Base-by-base conservation (phyloP, 192 early-diverging fungal genomes). In the Coemansia sp. region DNA sequence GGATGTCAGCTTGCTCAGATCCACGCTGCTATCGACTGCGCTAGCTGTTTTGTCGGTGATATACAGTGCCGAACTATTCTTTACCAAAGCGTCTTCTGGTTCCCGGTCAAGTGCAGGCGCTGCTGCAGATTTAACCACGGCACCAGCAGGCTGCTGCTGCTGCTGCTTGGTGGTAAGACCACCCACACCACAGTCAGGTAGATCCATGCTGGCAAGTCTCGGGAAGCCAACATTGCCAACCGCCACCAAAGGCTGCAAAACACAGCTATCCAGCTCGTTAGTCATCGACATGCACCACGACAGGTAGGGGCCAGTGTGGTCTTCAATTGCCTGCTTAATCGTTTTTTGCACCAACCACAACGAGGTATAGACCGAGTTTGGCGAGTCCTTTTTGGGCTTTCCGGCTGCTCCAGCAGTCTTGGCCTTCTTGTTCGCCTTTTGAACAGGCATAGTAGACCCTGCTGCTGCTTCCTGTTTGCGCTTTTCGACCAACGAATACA, bases 221-320 rank as follows among this genome's bases (percentile, higher is more conserved):
- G 58, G 49, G 15, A 60, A 14, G 21, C 69, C 69, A 14, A 72
- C 42, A 11, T 55, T 58, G 32, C 66, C 69, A 18, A 60, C 53
- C 18, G 61, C 51, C 14, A 53, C 11, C 18, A 72, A 40, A 2
- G 58, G 63, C 40, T 61, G 62, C 18, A 72, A 42, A 31, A 57
- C 43, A 37, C 49, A 52, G 37, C 43, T 52, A 40, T 72, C 69
- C 5, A 61, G 8, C 26, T 6, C 12, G 7, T n/a, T 12, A 9
- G 47, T 12, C 11, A 30, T 40, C 6, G 5, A n/a, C 3, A 20
- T 26, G 31, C 55, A 57, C 55, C 44, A 47, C 17, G 12, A 14
- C 16, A 46, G 43, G 37, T 57, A 47, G 12, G 44, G 32, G 11
- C 16, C 21, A 17, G 21, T 14, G 26, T 26, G 12, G 1, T 37